Conservation (phyloP, 2,329 filamentous ascomycete species). For the Fusarium buharicum region DNA sequence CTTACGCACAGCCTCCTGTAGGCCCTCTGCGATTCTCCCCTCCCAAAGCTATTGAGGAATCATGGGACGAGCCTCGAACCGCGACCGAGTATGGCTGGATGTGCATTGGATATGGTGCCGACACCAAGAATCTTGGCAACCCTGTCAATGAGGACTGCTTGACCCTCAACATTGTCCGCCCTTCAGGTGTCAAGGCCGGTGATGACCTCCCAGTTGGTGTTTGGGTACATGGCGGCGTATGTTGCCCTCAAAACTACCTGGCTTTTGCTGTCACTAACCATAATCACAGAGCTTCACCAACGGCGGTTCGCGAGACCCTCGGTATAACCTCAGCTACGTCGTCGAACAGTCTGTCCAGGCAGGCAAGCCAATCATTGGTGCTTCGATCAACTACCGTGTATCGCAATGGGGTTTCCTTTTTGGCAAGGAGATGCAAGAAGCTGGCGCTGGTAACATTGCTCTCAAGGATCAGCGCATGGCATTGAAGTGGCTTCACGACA, state of each 20-base stretch:
- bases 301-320: constrained; percentile 43
- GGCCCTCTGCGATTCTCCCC: constrained; percentile 64
- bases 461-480: constrained; percentile 62
- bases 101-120: constrained; percentile 62
- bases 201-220: constrained; percentile 65
- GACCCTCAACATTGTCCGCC: constrained; percentile 44
- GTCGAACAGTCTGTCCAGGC: constrained; percentile 61
- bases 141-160: constrained; percentile 43
- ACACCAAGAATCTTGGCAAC: constrained; percentile 39
- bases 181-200: constrained; percentile 41
- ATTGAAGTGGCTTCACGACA: constrained; percentile 62
- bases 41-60: constrained; percentile 60
- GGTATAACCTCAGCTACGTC: constrained; percentile 71
- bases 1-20: constrained; percentile 64
- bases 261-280: constrained; percentile 13
- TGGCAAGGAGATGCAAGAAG: constrained; percentile 54
- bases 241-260: not conserved
- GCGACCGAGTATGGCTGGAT: constrained; percentile 59
- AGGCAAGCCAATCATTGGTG: constrained; percentile 60
- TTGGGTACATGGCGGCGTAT: constrained; percentile 65
- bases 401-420: constrained; percentile 64
- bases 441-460: constrained; percentile 61
- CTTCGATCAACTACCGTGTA: constrained; percentile 63
- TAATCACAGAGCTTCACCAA: constrained; percentile 38
- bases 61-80: constrained; percentile 54